Evolutionary conservation across 257 asterid genomes (phyloP).

Genomic region (Buddleja alternifolia): DNA sequence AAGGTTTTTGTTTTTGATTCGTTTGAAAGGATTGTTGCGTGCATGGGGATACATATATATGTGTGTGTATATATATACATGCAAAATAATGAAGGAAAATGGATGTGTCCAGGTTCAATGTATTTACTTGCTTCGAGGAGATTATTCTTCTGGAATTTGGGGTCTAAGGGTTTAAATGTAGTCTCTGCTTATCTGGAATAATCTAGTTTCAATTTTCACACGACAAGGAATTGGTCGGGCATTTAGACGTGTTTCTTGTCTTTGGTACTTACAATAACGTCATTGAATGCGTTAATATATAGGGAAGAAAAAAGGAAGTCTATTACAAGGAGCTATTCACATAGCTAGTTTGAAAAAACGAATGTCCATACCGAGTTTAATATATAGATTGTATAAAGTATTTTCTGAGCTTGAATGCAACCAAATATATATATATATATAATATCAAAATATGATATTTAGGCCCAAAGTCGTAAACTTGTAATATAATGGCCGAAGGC

Average conservation of each 20-base stretch:
- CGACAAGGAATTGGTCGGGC: not conserved
- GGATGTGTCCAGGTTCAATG: conserved; percentile 68
- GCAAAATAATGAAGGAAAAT: conserved; percentile 13
- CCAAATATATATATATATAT: too few relatives aligned
- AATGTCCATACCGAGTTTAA: too few relatives aligned
- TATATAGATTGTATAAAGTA: too few relatives aligned
- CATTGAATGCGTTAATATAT: not conserved
- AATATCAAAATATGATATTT: too few relatives aligned
- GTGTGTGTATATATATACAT: conserved; percentile 6
- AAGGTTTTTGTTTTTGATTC: too few relatives aligned
- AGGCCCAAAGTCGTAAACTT: too few relatives aligned
- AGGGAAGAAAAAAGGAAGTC: too few relatives aligned
- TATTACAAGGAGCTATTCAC: too few relatives aligned
- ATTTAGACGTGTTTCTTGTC: not conserved
- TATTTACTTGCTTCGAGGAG: conserved; percentile 26
- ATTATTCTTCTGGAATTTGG: not conserved
- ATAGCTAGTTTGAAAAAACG: too few relatives aligned
- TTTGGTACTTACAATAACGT: not conserved
- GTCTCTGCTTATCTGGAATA: not conserved
- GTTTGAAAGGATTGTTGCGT: not conserved
- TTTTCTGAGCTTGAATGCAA: too few relatives aligned
- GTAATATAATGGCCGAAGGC: too few relatives aligned
- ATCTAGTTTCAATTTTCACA: not conserved
- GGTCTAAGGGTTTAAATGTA: not conserved
- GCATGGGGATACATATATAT: not conserved